These are phyloP conservation scores for Myrica gale DNA, from an alignment of 306 rosid species.

Conservation along the genomic window DNA sequence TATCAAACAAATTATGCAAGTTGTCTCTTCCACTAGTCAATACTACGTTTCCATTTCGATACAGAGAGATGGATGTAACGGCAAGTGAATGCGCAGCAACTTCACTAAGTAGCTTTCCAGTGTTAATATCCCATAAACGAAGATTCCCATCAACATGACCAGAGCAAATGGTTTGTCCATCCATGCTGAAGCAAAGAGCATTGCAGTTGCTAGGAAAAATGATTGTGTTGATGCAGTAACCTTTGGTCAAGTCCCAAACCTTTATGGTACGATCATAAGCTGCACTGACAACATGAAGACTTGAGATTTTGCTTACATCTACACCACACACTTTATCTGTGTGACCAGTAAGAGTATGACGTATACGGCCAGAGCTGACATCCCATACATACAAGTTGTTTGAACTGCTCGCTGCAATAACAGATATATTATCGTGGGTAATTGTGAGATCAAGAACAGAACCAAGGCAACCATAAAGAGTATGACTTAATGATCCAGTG, in stretches of 20 bases:
- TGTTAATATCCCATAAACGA: conserved; percentile 83
- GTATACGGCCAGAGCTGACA: conserved; percentile 72
- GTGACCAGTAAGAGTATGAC: conserved; percentile 90
- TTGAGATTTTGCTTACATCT: conserved; percentile 84
- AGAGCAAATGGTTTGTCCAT: conserved; percentile 82
- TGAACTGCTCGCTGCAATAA: conserved; percentile 98
- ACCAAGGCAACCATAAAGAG: conserved; percentile 84
- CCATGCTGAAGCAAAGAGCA: conserved; percentile 81
- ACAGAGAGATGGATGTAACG: conserved; percentile 75
- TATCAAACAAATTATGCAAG: conserved; percentile 77
- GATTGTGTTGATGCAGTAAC: conserved; percentile 89
- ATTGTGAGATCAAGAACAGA: conserved; percentile 83
- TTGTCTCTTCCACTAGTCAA: conserved; percentile 97
- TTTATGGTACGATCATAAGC: conserved; percentile 95
- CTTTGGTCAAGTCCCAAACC: conserved; percentile 92
- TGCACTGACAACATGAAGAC: conserved; percentile 84
- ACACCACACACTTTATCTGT: conserved; percentile 94
- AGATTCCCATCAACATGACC: conserved; percentile 97
- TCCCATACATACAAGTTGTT: conserved; percentile 92
- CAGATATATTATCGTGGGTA: conserved; percentile 80
- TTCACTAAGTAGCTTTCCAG: conserved; percentile 80
- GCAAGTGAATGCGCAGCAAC: conserved; percentile 91
- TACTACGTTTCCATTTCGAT: conserved; percentile 73
- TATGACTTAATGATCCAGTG: conserved; percentile 61
- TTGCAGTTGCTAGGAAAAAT: conserved; percentile 82